These are phyloP conservation scores for Zymoseptoria pseudotritici DNA, from an alignment of 2,329 filamentous ascomycete species.

Conservation along the genomic window DNA sequence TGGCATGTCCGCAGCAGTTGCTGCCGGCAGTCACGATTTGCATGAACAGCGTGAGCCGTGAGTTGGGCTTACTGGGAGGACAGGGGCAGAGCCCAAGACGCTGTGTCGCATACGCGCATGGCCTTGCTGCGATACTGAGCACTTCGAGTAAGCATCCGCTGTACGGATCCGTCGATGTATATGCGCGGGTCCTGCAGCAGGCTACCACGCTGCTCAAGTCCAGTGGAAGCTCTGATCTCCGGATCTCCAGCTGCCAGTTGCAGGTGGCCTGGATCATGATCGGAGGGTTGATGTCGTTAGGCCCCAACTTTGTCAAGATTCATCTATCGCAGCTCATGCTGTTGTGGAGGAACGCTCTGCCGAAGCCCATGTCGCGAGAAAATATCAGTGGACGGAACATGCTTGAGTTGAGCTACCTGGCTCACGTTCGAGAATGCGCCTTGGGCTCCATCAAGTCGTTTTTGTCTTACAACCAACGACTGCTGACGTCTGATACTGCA, in stretches of 20 bases:
- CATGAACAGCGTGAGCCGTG: conserved; percentile 88
- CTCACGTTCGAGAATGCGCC: conserved; percentile 91
- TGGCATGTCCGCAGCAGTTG: conserved; percentile 87
- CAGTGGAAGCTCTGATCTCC: conserved; percentile 81
- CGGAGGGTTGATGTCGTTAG: conserved; percentile 90
- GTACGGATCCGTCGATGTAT: conserved; percentile 92
- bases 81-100: conserved; percentile 71
- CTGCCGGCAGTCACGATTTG: conserved; percentile 87
- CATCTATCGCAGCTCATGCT: conserved; percentile 89
- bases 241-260: conserved; percentile 87
- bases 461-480: conserved; percentile 82
- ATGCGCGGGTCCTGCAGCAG: conserved; percentile 82
- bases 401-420: conserved; percentile 84
- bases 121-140: conserved; percentile 81
- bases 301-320: conserved; percentile 97
- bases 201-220: conserved; percentile 88
- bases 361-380: conserved; percentile 88
- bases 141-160: conserved; percentile 81
- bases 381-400: conserved; percentile 76
- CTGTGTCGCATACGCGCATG: conserved; percentile 87
- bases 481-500: conserved; percentile 88
- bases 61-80: conserved; percentile 68
- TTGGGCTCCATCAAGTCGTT: conserved; percentile 87
- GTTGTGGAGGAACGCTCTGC: conserved; percentile 94
- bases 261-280: conserved; percentile 98